Percentiles rank a stretch among this genome's conserved stretches.
These are phyloP conservation scores for Sphenostylis stenocarpa DNA, from an alignment of 306 rosid genomes.

Conservation along the genomic window DNA sequence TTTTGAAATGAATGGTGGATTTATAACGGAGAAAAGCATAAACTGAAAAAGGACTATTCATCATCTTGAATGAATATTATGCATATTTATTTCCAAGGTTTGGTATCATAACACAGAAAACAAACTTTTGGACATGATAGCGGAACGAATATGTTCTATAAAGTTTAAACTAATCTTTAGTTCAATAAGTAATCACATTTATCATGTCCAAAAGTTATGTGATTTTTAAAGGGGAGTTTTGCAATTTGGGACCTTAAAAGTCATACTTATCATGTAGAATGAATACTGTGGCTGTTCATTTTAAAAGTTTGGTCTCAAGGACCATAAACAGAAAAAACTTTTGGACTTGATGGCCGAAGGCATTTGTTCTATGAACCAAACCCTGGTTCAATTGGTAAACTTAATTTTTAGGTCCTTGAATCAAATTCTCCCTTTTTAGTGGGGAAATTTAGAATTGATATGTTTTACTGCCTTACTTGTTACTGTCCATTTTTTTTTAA, in stretches of 20 bases:
- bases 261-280: not conserved
- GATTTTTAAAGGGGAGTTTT: slow-evolving; percentile 15
- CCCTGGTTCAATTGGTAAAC: not conserved
- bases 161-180: not conserved
- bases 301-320: slow-evolving; percentile 13
- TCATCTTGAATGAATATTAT: slow-evolving; percentile 2
- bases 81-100: slow-evolving; percentile 26
- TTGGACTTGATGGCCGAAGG: slow-evolving; percentile 15
- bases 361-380: slow-evolving; percentile 4
- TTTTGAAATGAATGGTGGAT: slow-evolving; percentile 45
- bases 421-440: slow-evolving; percentile 3
- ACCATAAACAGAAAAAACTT: slow-evolving; percentile 8
- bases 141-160: not conserved
- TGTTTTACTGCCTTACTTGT: not conserved
- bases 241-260: slow-evolving; percentile 19
- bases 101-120: slow-evolving; percentile 16
- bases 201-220: not conserved
- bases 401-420: slow-evolving; percentile 18
- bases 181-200: not conserved
- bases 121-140: slow-evolving; percentile 22
- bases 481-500: not conserved
- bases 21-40: slow-evolving; percentile 9
- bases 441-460: not conserved
- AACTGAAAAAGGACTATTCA: not conserved
- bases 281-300: slow-evolving; percentile 19